phyloP scores from a whole-genome alignment of 345 rosid species.

The Ceriops tagal region DNA sequence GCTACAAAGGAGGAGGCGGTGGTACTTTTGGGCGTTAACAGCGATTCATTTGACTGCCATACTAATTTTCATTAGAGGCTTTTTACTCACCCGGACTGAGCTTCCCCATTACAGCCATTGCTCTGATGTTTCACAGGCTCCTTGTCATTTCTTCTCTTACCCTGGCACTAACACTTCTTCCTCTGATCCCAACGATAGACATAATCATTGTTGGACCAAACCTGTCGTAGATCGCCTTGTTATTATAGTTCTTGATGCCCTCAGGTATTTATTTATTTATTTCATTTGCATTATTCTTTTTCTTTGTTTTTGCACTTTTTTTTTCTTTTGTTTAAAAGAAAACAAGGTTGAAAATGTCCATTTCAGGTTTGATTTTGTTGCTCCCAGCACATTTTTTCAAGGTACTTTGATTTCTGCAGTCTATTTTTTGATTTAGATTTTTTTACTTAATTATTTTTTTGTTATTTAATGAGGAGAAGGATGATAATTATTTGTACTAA shows the following conservation, averaged over 20 bases:
- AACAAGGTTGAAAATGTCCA: background rate
- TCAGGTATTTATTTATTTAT: conserved; percentile 34
- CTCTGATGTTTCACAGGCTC: conserved; percentile 63
- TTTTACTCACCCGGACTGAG: conserved; percentile 89
- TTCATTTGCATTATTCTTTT: background rate
- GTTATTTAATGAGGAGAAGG: no score
- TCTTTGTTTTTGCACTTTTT: background rate
- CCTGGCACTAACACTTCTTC: background rate
- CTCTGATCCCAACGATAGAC: conserved; percentile 5
- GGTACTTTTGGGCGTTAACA: conserved; percentile 25
- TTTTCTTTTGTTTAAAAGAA: background rate
- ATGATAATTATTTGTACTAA: no score
- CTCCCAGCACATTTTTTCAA: conserved; percentile 65
- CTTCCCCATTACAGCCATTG: conserved; percentile 66
- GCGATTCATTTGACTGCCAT: conserved; percentile 55
- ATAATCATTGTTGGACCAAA: conserved; percentile 56
- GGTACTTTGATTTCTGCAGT: conserved; percentile 26
- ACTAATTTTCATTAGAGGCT: conserved; percentile 71
- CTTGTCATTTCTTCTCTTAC: conserved; percentile 39
- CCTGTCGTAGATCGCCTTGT: conserved; percentile 66
- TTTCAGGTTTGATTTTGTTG: conserved; percentile 74
- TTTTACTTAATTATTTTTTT: background rate
- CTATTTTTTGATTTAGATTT: background rate
- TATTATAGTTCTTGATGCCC: conserved; percentile 80
- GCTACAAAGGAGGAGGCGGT: background rate